A percentile compares a stretch with the other conserved stretches of the same genome.
phyloP scores from a whole-genome alignment of 306 rosid genomes.

The Rosa rugosa region DNA sequence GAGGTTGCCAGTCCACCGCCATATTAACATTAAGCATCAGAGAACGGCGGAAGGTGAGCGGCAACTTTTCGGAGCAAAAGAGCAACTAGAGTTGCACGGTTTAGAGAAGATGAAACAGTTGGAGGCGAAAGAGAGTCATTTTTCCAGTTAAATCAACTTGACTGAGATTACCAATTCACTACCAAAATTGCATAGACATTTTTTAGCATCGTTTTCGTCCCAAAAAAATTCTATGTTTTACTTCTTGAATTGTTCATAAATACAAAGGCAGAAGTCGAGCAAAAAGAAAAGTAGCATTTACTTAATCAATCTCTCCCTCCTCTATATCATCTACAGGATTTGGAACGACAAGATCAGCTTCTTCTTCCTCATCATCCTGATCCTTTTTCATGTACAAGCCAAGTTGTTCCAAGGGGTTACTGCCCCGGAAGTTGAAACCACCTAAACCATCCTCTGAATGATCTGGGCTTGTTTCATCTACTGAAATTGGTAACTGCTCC shows the following conservation, averaged over 20 bases:
- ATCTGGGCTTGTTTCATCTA: conserved; percentile 69
- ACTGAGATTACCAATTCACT: not conserved
- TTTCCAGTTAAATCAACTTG: not conserved
- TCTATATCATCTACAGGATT: conserved; percentile 61
- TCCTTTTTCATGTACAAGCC: conserved; percentile 66
- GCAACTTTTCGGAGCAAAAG: too few species aligned
- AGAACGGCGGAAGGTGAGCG: too few species aligned
- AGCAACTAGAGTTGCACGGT: too few species aligned
- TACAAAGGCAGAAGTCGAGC: not conserved
- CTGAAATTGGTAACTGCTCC: conserved; percentile 61
- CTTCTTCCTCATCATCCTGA: conserved; percentile 76
- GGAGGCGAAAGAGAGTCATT: not conserved
- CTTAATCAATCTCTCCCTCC: conserved; percentile 81
- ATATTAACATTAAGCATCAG: too few species aligned
- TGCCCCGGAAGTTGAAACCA: conserved; percentile 64
- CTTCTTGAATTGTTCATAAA: conserved; percentile 18
- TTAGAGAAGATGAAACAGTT: not conserved
- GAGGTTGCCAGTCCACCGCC: too few species aligned
- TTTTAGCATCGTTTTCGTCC: not conserved
- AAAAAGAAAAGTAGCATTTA: conserved; percentile 17
- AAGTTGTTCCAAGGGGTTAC: conserved; percentile 72
- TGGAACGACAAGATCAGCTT: conserved; percentile 47
- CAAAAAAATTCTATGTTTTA: conserved; percentile 4
- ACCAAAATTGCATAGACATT: conserved; percentile 7
- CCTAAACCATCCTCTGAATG: conserved; percentile 65